These are phyloP conservation scores for Erysimum cheiranthoides DNA, from an alignment of 345 rosid species.

Conservation along the genomic window DNA sequence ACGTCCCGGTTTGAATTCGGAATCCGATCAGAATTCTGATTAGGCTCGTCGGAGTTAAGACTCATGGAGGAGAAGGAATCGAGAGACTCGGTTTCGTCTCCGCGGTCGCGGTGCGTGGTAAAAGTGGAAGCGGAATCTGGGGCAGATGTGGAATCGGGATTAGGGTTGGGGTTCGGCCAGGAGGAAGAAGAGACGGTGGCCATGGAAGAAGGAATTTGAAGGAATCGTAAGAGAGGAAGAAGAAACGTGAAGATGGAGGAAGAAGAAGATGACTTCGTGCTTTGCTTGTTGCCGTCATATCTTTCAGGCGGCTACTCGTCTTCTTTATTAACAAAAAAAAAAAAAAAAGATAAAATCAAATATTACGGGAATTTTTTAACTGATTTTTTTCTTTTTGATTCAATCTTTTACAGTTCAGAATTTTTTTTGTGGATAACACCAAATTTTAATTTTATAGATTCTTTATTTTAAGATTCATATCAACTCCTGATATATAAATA, in stretches of 20 bases:
- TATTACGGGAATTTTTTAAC: constrained; percentile 1
- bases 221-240: constrained; percentile 26
- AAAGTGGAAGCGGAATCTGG: constrained; percentile 30
- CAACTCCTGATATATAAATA: background rate
- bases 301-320: constrained; percentile 38
- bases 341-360: constrained; percentile 2
- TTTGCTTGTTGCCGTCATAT: constrained; percentile 46
- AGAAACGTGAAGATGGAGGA: constrained; percentile 32
- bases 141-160: constrained; percentile 22
- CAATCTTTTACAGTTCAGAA: background rate
- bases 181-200: constrained; percentile 72
- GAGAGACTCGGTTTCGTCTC: constrained; percentile 48
- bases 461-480: background rate
- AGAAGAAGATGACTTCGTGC: constrained; percentile 34
- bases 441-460: background rate
- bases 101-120: constrained; percentile 43
- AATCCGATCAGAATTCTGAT: constrained; percentile 25
- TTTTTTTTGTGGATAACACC: background rate
- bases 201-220: constrained; percentile 50
- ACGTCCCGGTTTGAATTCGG: constrained; percentile 32
- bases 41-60: constrained; percentile 35
- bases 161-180: constrained; percentile 56
- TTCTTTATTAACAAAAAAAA: background rate
- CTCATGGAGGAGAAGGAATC: constrained; percentile 61
- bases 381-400: background rate